Base-by-base conservation (phyloP, 805 yeast genomes). In the Metschnikowia gelsemii region DNA sequence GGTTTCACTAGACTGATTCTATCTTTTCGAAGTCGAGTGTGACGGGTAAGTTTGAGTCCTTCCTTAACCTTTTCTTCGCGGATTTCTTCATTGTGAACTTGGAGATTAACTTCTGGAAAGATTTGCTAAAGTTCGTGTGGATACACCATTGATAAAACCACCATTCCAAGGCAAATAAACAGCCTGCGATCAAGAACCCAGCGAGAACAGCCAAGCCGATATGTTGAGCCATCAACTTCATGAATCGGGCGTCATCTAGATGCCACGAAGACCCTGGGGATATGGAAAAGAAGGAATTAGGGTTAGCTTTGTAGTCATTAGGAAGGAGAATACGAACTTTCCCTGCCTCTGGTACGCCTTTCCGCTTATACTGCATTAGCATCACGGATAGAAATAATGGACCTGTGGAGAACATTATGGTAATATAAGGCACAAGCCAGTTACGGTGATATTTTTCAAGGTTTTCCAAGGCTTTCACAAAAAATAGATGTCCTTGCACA, bases 181-280 rank as follows among this genome's bases (percentile, higher is more conserved):
- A 38, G 8, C 61, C 62, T 2, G 82, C 89, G 35, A 83, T 56
- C 13, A 76, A 46, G 50, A 84, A 80, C 1, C 96, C 96, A 11
- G 76, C 77, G 30, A 84, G 56, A 2, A 87, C 86, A 20, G 89
- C 83, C 28, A 83, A 63, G 12, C 79, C 72, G 50, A 90, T 78
- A 62, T 90, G 96, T 49, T 78, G 73, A 13, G 87, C 88, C 63
- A 89, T 65, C 7, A 77, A 66, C 56, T 85, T 80, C 63, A 89
- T 79, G 58, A 87, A 78, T 40, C 79, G 73, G 8, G 96, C 96
- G 62, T 90, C 97, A 50, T 82, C 87, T 56, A 79, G 66, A 64
- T 90, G 97, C 97, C 97, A 90, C 19, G 95, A 85, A 0, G 95
- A 86, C 33, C 97, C 97, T 41, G 78, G 76, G 0, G 87, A 70